These are phyloP conservation scores for Graphium sp. DNA, from an alignment of 2,329 filamentous ascomycete species.

Conservation along the genomic window DNA sequence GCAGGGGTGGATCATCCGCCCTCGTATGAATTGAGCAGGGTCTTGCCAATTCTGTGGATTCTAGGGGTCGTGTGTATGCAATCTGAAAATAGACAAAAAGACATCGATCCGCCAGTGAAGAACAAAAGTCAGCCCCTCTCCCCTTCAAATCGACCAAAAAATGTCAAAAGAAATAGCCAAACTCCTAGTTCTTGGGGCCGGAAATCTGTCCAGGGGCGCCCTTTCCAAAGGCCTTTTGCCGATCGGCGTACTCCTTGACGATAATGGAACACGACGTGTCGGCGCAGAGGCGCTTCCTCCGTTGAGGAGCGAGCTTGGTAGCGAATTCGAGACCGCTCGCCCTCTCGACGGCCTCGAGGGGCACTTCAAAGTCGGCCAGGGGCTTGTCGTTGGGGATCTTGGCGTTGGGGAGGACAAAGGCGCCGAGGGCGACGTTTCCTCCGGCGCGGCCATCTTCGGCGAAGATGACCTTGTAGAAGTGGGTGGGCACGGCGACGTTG, in stretches of 20 bases:
- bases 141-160: too few relatives aligned
- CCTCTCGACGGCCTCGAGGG: constrained; percentile 79
- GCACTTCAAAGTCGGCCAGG: constrained; percentile 84
- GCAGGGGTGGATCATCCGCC: too few relatives aligned
- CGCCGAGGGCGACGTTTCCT: constrained; percentile 73
- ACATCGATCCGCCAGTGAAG: too few relatives aligned
- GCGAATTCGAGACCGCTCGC: constrained; percentile 89
- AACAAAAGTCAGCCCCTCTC: too few relatives aligned
- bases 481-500: constrained; percentile 88
- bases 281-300: constrained; percentile 66
- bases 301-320: constrained; percentile 52
- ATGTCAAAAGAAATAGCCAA: too few relatives aligned
- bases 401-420: constrained; percentile 90
- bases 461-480: constrained; percentile 99
- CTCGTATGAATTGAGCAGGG: too few relatives aligned
- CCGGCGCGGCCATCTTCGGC: constrained; percentile 61
- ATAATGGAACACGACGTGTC: constrained; percentile 74
- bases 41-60: too few relatives aligned
- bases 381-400: constrained; percentile 76
- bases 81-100: too few relatives aligned
- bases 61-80: too few relatives aligned
- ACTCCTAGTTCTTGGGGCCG: too few relatives aligned
- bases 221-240: too few relatives aligned
- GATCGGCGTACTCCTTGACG: constrained; percentile 61
- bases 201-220: too few relatives aligned